A percentile compares a stretch with the other conserved stretches of the same genome.
Conservation (phyloP, 2,329 filamentous ascomycete species). For the Nigrospora oryzae region DNA sequence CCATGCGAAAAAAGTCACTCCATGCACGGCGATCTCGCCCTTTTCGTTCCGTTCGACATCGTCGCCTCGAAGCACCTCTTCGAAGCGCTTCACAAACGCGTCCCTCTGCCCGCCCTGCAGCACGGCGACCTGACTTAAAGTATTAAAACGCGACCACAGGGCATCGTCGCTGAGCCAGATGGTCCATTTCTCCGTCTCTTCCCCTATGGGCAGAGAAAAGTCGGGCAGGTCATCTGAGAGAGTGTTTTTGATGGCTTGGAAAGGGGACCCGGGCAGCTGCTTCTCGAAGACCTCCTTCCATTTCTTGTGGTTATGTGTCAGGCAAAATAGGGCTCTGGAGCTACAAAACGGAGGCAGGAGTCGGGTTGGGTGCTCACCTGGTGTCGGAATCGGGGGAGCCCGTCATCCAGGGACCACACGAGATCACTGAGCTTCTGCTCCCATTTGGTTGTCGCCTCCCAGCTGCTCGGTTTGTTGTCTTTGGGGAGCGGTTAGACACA, state of each 20-base stretch:
- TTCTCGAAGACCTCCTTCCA: slow-evolving; percentile 59
- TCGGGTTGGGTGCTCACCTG: slow-evolving; percentile 13
- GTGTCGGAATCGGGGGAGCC: slow-evolving; percentile 57
- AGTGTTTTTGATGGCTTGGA: slow-evolving; percentile 39
- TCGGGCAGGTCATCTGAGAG: slow-evolving; percentile 28
- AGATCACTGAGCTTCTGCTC: slow-evolving; percentile 54
- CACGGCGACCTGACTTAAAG: slow-evolving; percentile 59
- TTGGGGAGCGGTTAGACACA: slow-evolving; percentile 7
- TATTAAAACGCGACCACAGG: slow-evolving; percentile 56
- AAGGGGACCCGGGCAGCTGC: slow-evolving; percentile 42
- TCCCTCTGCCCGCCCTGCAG: slow-evolving; percentile 41
- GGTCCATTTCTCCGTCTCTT: slow-evolving; percentile 47
- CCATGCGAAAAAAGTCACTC: slow-evolving; percentile 56
- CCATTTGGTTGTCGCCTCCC: slow-evolving; percentile 50
- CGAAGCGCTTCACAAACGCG: slow-evolving; percentile 39
- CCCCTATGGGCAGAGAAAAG: slow-evolving; percentile 55
- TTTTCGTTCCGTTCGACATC: slow-evolving; percentile 51
- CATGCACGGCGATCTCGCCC: slow-evolving; percentile 57
- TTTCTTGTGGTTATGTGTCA: slow-evolving; percentile 16
- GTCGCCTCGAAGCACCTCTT: slow-evolving; percentile 40
- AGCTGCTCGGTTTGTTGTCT: slow-evolving; percentile 57
- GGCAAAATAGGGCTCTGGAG: neutral
- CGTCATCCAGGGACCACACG: slow-evolving; percentile 46
- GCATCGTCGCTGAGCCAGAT: slow-evolving; percentile 49
- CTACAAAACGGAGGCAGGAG: neutral